A percentile compares a stretch with the other conserved stretches of the same genome.
These are phyloP conservation scores for Venturia effusa DNA, from an alignment of 2,329 filamentous ascomycete genomes.

Conservation along the genomic window DNA sequence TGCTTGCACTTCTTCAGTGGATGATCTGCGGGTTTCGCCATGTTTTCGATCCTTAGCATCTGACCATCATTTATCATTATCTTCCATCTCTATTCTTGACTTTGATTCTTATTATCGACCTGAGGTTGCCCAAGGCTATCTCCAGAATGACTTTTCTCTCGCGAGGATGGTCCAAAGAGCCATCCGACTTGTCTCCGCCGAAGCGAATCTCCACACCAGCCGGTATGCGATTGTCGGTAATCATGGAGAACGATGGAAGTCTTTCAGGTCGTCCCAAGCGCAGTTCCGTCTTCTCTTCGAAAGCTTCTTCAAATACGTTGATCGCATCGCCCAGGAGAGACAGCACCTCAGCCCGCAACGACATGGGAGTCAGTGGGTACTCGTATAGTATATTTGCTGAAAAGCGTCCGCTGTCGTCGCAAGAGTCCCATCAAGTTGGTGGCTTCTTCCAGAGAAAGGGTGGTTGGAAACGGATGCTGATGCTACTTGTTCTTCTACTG, in stretches of 20 bases:
- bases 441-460: conserved; percentile 19
- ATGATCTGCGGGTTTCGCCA: background rate
- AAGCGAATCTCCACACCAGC: conserved; percentile 33
- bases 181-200: conserved; percentile 15
- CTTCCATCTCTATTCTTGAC: background rate
- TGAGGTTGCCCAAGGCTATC: background rate
- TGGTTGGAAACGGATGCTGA: conserved; percentile 28
- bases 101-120: background rate
- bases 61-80: background rate
- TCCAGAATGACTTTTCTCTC: background rate
- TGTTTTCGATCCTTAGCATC: background rate
- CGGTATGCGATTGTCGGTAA: conserved; percentile 30
- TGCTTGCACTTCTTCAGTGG: background rate
- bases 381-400: conserved; percentile 10
- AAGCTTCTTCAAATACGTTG: conserved; percentile 1
- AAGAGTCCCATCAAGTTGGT: background rate
- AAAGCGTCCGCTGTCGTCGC: background rate
- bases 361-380: background rate
- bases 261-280: conserved; percentile 12
- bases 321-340: background rate
- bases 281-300: background rate
- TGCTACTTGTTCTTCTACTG: conserved; percentile 25
- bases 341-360: background rate
- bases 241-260: conserved; percentile 24
- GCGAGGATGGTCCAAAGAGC: background rate